These are phyloP conservation scores for Xylaria nigripes DNA, from an alignment of 495 filamentous ascomycete genomes.

Conservation along the genomic window DNA sequence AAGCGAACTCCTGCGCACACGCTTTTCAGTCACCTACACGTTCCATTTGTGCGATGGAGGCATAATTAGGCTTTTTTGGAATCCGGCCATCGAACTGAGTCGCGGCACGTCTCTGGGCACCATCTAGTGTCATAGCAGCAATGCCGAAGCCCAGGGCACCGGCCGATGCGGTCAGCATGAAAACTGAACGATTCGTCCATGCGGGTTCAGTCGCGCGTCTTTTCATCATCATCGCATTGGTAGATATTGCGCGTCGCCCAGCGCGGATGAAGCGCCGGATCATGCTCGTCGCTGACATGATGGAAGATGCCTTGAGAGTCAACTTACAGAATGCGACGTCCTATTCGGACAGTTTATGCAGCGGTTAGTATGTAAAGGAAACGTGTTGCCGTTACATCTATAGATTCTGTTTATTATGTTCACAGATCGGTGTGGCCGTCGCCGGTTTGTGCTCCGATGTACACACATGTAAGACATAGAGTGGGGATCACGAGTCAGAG, in stretches of 20 bases:
- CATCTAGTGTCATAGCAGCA: conserved; percentile 17
- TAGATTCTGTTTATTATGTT: no score
- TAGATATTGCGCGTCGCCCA: conserved; percentile 19
- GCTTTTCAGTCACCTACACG: conserved; percentile 30
- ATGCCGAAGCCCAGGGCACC: conserved; percentile 36
- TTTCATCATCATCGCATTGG: conserved; percentile 10
- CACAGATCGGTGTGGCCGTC: no score
- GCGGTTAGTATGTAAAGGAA: no score
- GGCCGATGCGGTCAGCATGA: conserved; percentile 34
- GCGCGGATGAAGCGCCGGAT: conserved; percentile 18
- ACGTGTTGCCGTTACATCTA: no score
- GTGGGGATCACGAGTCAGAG: no score
- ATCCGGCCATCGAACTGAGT: conserved; percentile 35
- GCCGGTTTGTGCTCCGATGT: no score
- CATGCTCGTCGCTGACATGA: conserved; percentile 19
- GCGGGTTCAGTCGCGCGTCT: conserved; percentile 8
- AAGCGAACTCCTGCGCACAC: not conserved
- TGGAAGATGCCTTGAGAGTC: no score
- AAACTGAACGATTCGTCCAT: conserved; percentile 27
- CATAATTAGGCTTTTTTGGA: conserved; percentile 35
- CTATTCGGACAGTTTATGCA: no score
- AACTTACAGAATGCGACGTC: no score
- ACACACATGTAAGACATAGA: no score
- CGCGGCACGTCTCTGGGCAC: conserved; percentile 16
- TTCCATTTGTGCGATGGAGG: conserved; percentile 42